phyloP scores from a whole-genome alignment of 2,329 filamentous ascomycete genomes.

The Neonectria punicea region DNA sequence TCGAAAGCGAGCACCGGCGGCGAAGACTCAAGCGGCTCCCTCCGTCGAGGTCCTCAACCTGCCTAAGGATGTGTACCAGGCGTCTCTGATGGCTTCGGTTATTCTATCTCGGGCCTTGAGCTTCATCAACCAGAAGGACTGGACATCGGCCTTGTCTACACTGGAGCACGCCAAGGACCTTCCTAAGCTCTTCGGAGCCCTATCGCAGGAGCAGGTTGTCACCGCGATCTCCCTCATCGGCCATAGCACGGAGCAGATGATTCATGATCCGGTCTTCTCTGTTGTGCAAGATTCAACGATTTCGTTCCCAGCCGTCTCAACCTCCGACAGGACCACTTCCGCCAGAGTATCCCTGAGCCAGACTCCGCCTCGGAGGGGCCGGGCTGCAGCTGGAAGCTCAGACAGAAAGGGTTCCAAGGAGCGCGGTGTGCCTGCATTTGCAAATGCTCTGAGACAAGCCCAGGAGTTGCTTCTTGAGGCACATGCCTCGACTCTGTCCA shows the following conservation, averaged over 20 bases:
- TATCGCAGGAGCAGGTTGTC: conserved; percentile 66
- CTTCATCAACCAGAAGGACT: conserved; percentile 63
- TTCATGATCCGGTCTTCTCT: conserved; percentile 84
- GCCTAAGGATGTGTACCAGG: conserved; percentile 50
- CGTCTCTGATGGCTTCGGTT: conserved; percentile 49
- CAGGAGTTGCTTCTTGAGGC: conserved; percentile 73
- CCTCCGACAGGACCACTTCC: conserved; percentile 52
- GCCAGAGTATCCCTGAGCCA: conserved; percentile 51
- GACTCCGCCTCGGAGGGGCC: conserved; percentile 49
- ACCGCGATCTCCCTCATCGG: conserved; percentile 75
- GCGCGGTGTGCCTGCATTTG: conserved; percentile 55
- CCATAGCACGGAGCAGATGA: conserved; percentile 77
- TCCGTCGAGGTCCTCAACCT: conserved; percentile 29
- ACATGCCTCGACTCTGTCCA: conserved; percentile 65
- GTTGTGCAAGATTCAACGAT: conserved; percentile 93
- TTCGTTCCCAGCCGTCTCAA: conserved; percentile 78
- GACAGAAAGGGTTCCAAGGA: conserved; percentile 47
- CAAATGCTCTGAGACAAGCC: conserved; percentile 70
- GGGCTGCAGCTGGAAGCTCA: conserved; percentile 31
- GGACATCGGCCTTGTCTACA: conserved; percentile 65
- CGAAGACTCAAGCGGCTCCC: conserved; percentile 40
- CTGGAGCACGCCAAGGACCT: conserved; percentile 62
- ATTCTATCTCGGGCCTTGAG: conserved; percentile 55
- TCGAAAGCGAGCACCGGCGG: conserved; percentile 32
- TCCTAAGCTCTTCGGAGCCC: conserved; percentile 52